These are phyloP conservation scores for Populus nigra DNA, from an alignment of 345 rosid species.

Conservation along the genomic window DNA sequence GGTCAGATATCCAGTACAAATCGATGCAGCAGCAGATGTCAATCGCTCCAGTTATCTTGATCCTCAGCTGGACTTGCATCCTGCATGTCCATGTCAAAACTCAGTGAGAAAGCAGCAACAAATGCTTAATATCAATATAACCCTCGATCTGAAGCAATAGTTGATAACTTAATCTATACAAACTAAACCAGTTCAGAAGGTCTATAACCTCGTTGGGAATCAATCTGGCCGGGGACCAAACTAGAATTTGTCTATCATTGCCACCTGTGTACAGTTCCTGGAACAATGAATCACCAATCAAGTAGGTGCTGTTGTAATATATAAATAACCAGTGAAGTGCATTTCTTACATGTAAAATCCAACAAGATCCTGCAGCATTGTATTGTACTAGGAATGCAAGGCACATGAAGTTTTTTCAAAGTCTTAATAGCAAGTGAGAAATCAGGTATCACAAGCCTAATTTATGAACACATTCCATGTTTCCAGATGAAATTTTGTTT, in stretches of 20 bases:
- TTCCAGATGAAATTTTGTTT: neutral
- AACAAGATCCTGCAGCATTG: conserved; percentile 1
- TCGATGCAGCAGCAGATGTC: conserved; percentile 10
- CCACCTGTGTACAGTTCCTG: conserved; percentile 90
- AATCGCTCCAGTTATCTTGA: conserved; percentile 74
- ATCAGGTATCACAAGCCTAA: neutral
- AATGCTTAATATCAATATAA: neutral
- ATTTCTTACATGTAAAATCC: neutral
- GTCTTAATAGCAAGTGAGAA: too few species aligned
- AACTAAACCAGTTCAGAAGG: neutral
- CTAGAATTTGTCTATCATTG: conserved; percentile 75
- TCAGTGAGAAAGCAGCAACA: neutral
- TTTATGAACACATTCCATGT: neutral
- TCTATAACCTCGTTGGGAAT: conserved; percentile 41
- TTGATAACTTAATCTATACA: neutral
- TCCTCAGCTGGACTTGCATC: conserved; percentile 47
- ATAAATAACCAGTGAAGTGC: neutral
- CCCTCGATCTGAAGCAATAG: neutral
- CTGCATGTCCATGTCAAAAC: conserved; percentile 30
- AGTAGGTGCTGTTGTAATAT: conserved; percentile 3
- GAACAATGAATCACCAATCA: conserved; percentile 12
- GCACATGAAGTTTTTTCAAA: neutral
- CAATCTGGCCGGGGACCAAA: conserved; percentile 69
- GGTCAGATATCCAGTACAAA: neutral
- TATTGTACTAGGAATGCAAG: neutral